phyloP scores from a whole-genome alignment of 192 early-diverging fungal genomes.

The Backusella morwellensis region DNA sequence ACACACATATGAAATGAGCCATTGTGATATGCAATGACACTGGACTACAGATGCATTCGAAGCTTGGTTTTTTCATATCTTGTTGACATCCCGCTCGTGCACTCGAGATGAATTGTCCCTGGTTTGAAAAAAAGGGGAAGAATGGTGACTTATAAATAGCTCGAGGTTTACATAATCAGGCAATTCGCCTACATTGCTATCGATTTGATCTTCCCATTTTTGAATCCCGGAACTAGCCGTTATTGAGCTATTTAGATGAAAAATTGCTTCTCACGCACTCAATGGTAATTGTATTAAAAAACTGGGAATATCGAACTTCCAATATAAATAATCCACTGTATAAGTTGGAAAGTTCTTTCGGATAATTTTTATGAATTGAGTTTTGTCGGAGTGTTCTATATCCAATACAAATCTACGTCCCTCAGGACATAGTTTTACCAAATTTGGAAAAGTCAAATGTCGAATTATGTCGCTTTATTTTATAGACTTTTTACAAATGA shows the following conservation, averaged over 20 bases:
- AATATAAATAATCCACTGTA: background rate
- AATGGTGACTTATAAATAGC: background rate
- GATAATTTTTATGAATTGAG: background rate
- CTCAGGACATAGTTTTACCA: background rate
- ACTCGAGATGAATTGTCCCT: background rate
- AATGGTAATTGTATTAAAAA: background rate
- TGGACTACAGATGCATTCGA: background rate
- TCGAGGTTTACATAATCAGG: background rate
- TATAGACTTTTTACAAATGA: background rate
- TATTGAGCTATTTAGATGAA: background rate
- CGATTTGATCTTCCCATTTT: background rate
- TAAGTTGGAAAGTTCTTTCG: background rate
- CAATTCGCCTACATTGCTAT: background rate
- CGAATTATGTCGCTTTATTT: background rate
- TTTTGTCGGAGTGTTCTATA: background rate
- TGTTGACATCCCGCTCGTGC: background rate
- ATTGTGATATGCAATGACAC: background rate
- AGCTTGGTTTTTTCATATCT: background rate
- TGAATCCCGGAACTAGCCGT: background rate
- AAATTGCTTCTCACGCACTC: background rate
- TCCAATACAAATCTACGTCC: background rate
- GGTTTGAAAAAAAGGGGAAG: background rate
- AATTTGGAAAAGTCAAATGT: background rate
- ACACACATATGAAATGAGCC: background rate
- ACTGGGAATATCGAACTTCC: background rate